Evolutionary conservation across 192 early-diverging fungal species (phyloP), one percentile per base, ranked within the genome.

Genomic region (Coemansia asiatica): DNA sequence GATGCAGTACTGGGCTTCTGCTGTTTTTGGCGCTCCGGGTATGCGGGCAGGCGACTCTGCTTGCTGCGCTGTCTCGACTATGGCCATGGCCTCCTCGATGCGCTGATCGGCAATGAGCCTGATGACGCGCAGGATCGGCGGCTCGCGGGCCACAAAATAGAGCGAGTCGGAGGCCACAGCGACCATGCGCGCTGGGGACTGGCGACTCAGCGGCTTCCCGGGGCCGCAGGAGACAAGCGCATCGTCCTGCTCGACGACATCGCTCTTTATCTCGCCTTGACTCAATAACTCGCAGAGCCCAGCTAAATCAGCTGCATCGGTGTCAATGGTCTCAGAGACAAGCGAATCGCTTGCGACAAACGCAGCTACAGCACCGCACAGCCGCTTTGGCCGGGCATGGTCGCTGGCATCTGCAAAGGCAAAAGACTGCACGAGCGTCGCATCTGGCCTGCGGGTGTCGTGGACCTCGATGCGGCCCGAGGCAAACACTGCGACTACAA

Each of bases 371-470:
- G 47, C 67, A 7, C 36, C 6, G 29, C 69, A 69, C 23, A 73
- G 46, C 13, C 57, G 53, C 21, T 67, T 70, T 23, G 67, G 63
- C 7, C 71, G 63, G 29, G 25, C 6, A 23, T 47, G 21, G 4
- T 71, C 63, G 5, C 53, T 15, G 19, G 2, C 22, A 1, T 65
- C 67, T 6, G 26, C 28, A 31, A 46, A 47, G 31, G 15, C 53
- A 18, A 82, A 29, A 25, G 61, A 44, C 55, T 82, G 74, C 44
- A 60, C 64, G 25, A 76, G 63, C 1, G 70, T 65, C 68, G 54
- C 64, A 31, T 82, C 79, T 1, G 69, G 69, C 58, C 49, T 21
- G 1, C 74, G 49, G 26, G 79, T 76, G 36, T 82, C 79, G 44
- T 73, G 72, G 4, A 76, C 63, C 28, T 82, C 79, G 16, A 82